Percentiles rank a stretch among this genome's conserved stretches.
Evolutionary conservation across 257 asterid species (phyloP).

Genomic region (Echium plantagineum): DNA sequence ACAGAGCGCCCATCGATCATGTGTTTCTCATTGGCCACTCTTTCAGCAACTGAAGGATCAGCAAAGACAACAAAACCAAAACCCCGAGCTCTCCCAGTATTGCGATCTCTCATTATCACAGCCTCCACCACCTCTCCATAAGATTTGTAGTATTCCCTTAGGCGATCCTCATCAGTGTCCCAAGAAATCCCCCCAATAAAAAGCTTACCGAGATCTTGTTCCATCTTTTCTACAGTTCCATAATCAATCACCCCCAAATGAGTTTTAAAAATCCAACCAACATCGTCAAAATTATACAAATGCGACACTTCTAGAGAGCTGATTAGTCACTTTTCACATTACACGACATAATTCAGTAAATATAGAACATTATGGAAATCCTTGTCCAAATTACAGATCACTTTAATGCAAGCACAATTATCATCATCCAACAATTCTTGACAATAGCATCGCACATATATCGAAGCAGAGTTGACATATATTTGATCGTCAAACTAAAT

Average conservation of each 20-base stretch:
- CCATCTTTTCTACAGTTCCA: conserved; percentile 50
- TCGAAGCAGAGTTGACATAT: conserved; percentile 3
- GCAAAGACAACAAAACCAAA: conserved; percentile 73
- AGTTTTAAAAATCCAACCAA: conserved; percentile 3
- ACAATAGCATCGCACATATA: conserved; percentile 13
- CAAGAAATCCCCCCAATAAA: conserved; percentile 92
- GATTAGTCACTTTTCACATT: not conserved
- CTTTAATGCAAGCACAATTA: conserved; percentile 9
- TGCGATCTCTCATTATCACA: conserved; percentile 79
- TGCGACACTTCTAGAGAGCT: not conserved
- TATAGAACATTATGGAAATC: conserved; percentile 9
- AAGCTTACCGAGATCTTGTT: conserved; percentile 71
- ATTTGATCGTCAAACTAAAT: conserved; percentile 17
- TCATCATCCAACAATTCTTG: conserved; percentile 9
- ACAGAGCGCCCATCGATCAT: conserved; percentile 68
- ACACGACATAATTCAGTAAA: not conserved
- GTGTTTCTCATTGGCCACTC: conserved; percentile 74
- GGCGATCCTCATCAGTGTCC: conserved; percentile 85
- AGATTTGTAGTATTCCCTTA: conserved; percentile 51
- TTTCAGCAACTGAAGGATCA: conserved; percentile 60
- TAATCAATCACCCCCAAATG: conserved; percentile 6
- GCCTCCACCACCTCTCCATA: conserved; percentile 77
- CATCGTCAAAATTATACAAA: conserved; percentile 8
- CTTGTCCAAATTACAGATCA: conserved; percentile 10
- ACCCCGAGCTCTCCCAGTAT: conserved; percentile 81